Conservation (phyloP, 257 asterid species). For the Solanum rostratum region DNA sequence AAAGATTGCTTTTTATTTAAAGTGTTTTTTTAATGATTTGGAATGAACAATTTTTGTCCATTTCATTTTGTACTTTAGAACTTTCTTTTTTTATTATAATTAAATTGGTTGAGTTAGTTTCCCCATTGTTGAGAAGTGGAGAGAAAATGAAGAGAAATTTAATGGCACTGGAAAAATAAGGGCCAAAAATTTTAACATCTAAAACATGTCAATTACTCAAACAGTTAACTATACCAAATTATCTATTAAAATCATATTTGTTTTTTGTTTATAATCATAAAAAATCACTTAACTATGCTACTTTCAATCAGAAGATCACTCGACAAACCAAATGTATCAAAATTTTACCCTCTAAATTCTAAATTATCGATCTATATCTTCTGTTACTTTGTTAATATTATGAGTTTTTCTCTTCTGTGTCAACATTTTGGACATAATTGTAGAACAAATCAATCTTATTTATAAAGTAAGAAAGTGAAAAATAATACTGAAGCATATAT, state of each 20-base stretch:
- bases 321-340: background rate
- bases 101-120: background rate
- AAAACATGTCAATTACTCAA: background rate
- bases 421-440: too few species aligned
- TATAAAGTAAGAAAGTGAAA: too few species aligned
- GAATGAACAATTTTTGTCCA: background rate
- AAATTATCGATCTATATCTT: too few species aligned
- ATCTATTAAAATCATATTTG: too few species aligned
- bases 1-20: background rate
- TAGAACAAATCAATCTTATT: too few species aligned
- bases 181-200: background rate
- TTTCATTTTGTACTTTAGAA: background rate
- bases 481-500: too few species aligned
- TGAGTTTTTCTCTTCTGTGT: too few species aligned
- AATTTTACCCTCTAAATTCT: background rate
- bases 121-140: background rate
- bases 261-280: background rate
- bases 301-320: background rate
- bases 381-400: too few species aligned
- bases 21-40: background rate
- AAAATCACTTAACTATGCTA: background rate
- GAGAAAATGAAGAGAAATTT: background rate
- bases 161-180: background rate
- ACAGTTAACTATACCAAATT: background rate
- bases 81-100: background rate